Evolutionary conservation across 1,284 basidiomycete species (phyloP).

Genomic region (Papiliotrema laurentii): DNA sequence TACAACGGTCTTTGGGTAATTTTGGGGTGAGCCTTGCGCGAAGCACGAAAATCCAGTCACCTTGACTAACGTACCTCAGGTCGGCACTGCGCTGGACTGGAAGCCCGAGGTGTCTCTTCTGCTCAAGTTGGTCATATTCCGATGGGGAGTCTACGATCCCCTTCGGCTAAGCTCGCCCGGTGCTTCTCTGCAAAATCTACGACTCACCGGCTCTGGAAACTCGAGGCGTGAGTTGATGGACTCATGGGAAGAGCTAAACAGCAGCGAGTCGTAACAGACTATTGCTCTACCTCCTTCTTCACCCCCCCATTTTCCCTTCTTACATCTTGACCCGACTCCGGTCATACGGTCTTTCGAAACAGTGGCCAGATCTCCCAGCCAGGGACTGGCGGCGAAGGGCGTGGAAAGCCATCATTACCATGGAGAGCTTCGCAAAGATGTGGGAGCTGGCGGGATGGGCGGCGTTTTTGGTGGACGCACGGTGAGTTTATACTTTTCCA

Average conservation of each 20-base stretch:
- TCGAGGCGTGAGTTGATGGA: not conserved
- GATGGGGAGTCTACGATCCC: conserved; percentile 73
- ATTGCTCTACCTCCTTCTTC: conserved; percentile 63
- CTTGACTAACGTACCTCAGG: not conserved
- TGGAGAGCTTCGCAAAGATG: conserved; percentile 62
- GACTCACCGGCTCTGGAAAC: conserved; percentile 24
- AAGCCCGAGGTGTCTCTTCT: conserved; percentile 77
- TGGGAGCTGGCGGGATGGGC: conserved; percentile 70
- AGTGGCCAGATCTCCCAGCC: conserved; percentile 85
- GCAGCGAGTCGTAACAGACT: conserved; percentile 53
- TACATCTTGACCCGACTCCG: conserved; percentile 74
- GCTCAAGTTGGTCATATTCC: conserved; percentile 74
- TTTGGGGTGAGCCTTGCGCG: conserved; percentile 57
- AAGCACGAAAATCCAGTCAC: not conserved
- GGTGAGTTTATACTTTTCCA: conserved; percentile 52
- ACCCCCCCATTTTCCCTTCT: conserved; percentile 65
- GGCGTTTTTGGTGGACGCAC: conserved; percentile 79
- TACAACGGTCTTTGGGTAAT: conserved; percentile 66
- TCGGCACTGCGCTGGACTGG: conserved; percentile 63
- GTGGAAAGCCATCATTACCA: conserved; percentile 66
- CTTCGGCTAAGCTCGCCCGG: conserved; percentile 73
- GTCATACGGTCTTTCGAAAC: conserved; percentile 67
- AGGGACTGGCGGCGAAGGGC: conserved; percentile 66
- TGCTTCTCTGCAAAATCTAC: conserved; percentile 80
- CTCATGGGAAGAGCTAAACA: not conserved